Percentiles rank a stretch among this genome's conserved stretches.
Conservation (phyloP, 805 yeast genomes). For the Barnettozyma botsteinii region DNA sequence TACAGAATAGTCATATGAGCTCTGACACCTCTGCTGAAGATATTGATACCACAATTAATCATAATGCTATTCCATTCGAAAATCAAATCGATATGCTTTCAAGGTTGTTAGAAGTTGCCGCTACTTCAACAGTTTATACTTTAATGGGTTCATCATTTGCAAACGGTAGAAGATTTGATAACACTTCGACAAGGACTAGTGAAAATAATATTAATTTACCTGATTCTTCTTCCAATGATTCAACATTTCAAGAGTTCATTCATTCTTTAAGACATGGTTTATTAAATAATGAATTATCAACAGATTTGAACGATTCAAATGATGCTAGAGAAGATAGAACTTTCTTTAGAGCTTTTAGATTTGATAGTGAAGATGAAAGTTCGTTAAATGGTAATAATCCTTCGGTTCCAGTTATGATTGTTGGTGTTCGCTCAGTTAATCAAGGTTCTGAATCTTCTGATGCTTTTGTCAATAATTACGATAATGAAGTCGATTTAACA, state of each 20-base stretch:
- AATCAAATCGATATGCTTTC: constrained; percentile 38
- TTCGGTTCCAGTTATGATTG: constrained; percentile 41
- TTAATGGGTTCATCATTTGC: constrained; percentile 28
- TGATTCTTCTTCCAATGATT: constrained; percentile 26
- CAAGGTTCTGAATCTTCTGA: constrained; percentile 13
- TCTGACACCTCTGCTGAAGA: not conserved
- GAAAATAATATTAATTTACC: constrained; percentile 1
- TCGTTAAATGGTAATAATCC: not conserved
- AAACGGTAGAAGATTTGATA: constrained; percentile 28
- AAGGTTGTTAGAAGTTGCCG: constrained; percentile 38
- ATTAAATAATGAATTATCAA: constrained; percentile 33
- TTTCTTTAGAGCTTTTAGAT: constrained; percentile 40
- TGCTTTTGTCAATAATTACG: constrained; percentile 2
- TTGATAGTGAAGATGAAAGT: constrained; percentile 24
- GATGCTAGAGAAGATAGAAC: constrained; percentile 19
- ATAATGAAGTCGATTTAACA: constrained; percentile 15
- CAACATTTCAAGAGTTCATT: constrained; percentile 41
- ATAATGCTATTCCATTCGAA: constrained; percentile 12
- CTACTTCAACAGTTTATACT: constrained; percentile 38
- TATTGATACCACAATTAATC: not conserved
- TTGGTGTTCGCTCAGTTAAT: constrained; percentile 40
- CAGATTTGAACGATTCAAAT: constrained; percentile 13
- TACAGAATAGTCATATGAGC: not conserved
- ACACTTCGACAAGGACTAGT: constrained; percentile 12
- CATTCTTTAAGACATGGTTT: constrained; percentile 35